A percentile compares a stretch with the other conserved stretches of the same genome.
Evolutionary conservation across 306 rosid genomes (phyloP).

Genomic region (Calophaca sinica): DNA sequence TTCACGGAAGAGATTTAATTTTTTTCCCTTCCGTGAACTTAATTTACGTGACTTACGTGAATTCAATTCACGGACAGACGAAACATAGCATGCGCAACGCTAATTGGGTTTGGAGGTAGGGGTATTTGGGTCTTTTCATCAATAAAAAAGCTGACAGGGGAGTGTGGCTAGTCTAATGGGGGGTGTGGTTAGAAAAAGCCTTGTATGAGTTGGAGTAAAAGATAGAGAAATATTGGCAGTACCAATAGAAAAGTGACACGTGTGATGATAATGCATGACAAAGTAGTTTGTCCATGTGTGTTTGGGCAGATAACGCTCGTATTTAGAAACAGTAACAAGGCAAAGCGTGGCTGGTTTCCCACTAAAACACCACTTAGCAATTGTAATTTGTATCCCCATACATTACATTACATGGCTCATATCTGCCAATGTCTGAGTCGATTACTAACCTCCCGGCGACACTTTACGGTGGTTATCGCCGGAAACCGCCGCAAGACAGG

Average conservation of each 20-base stretch:
- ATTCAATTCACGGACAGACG: too few species aligned
- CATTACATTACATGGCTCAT: slow-evolving; percentile 58
- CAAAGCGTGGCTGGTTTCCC: slow-evolving; percentile 14
- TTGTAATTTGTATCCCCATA: too few species aligned
- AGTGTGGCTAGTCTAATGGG: too few species aligned
- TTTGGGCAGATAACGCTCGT: not conserved
- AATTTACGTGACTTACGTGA: too few species aligned
- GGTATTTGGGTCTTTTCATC: too few species aligned
- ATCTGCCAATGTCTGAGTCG: slow-evolving; percentile 82
- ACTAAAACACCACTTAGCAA: not conserved
- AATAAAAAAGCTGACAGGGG: too few species aligned
- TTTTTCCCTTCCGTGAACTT: too few species aligned
- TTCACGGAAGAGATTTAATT: too few species aligned
- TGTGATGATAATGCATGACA: not conserved
- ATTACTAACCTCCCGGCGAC: slow-evolving; percentile 52
- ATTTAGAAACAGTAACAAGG: not conserved
- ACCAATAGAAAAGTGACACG: slow-evolving; percentile 26
- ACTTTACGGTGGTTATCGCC: slow-evolving; percentile 53
- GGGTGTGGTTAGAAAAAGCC: too few species aligned
- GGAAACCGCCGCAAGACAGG: slow-evolving; percentile 62
- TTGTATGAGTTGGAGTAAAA: too few species aligned
- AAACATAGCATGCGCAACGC: too few species aligned
- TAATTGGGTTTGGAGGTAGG: too few species aligned
- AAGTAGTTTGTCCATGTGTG: not conserved
- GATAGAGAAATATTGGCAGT: not conserved